These are phyloP conservation scores for Penicillium cinerascens DNA, from an alignment of 495 filamentous ascomycete genomes.

Conservation along the genomic window DNA sequence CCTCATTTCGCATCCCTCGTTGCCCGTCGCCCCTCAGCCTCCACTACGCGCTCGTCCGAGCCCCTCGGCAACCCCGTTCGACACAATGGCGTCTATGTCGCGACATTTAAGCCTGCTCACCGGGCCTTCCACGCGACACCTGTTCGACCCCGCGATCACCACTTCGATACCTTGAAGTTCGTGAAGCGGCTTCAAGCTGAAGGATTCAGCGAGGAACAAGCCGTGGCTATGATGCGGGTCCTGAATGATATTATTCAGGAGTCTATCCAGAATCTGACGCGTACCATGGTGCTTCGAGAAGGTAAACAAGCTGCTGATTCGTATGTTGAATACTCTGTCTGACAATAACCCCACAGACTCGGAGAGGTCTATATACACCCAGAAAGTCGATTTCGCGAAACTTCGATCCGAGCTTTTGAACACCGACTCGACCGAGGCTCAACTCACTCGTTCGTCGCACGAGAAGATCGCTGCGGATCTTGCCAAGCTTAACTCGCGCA, in stretches of 20 bases:
- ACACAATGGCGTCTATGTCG: conserved; percentile 49
- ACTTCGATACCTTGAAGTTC: conserved; percentile 98
- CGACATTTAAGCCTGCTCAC: conserved; percentile 39
- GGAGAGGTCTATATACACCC: conserved; percentile 79
- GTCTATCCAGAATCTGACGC: conserved; percentile 95
- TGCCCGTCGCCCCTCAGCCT: conserved; percentile 18
- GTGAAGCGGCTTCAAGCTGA: conserved; percentile 85
- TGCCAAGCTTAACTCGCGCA: conserved; percentile 79
- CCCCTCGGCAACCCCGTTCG: conserved; percentile 32
- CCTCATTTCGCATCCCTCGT: conserved; percentile 16
- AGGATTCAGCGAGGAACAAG: conserved; percentile 93
- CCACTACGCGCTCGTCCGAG: conserved; percentile 12
- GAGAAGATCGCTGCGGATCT: conserved; percentile 93
- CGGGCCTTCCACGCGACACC: conserved; percentile 68
- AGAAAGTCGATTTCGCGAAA: conserved; percentile 99
- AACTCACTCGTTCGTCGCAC: conserved; percentile 83
- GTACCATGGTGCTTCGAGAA: conserved; percentile 98
- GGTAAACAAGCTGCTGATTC: conserved; percentile 34
- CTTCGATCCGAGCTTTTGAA: conserved; percentile 89
- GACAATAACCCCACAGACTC: conserved; percentile 34
- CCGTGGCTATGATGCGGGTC: conserved; percentile 95
- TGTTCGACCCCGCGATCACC: conserved; percentile 67
- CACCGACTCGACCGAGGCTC: conserved; percentile 84
- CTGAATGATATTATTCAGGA: conserved; percentile 97
- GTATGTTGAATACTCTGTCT: not conserved